Evolutionary conservation across 768 basidiomycete genomes (phyloP).

Genomic region (Tulasnella sp.): DNA sequence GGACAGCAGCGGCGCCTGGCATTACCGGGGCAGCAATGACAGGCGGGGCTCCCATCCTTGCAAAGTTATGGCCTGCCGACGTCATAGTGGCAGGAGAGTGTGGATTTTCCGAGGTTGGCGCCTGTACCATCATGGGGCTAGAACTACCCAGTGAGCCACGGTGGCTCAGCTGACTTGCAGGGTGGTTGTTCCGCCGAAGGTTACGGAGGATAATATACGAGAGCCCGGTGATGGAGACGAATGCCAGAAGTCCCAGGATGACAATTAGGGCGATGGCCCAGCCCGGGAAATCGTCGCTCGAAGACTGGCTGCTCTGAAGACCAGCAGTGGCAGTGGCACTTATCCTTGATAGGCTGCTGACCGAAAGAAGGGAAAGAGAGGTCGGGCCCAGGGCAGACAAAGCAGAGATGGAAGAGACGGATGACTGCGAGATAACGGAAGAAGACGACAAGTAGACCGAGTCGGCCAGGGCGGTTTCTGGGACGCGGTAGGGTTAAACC

Average conservation of each 20-base stretch:
- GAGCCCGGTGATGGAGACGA: constrained; percentile 54
- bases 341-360: constrained; percentile 19
- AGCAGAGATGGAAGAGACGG: constrained; percentile 22
- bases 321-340: constrained; percentile 20
- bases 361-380: constrained; percentile 21
- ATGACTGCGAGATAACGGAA: constrained; percentile 30
- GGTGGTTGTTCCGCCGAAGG: constrained; percentile 34
- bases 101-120: constrained; percentile 21
- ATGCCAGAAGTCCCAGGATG: constrained; percentile 72
- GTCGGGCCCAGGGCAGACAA: constrained; percentile 17
- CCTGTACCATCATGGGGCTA: constrained; percentile 70
- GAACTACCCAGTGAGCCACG: constrained; percentile 68
- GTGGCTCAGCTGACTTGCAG: constrained; percentile 32
- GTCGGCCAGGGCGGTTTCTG: constrained; percentile 68
- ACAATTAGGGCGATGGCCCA: constrained; percentile 91
- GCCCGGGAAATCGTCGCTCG: constrained; percentile 45
- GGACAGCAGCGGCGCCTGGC: constrained; percentile 31
- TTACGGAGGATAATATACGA: constrained; percentile 63
- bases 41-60: not conserved
- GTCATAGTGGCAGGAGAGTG: constrained; percentile 10
- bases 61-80: constrained; percentile 13
- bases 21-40: constrained; percentile 21
- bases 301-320: constrained; percentile 38
- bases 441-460: constrained; percentile 42
- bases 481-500: constrained; percentile 15